Conservation (phyloP, 2,329 filamentous ascomycete species). For the Verticillium nonalfalfae region DNA sequence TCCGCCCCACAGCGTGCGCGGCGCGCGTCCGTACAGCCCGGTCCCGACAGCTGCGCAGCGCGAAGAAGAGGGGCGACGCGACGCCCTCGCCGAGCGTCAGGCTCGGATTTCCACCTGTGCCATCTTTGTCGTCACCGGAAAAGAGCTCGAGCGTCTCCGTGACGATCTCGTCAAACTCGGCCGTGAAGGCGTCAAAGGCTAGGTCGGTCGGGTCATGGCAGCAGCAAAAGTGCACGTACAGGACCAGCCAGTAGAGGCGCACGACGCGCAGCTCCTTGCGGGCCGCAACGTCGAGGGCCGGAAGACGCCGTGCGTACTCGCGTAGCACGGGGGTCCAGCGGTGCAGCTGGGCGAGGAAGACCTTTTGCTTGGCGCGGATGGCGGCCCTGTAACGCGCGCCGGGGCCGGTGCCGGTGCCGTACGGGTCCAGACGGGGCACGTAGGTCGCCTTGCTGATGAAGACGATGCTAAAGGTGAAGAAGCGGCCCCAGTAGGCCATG, state of each 20-base stretch:
- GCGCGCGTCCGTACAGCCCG: slow-evolving; percentile 11
- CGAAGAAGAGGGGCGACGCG: slow-evolving; percentile 7
- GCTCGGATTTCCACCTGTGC: slow-evolving; percentile 1
- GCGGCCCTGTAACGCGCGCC: not conserved
- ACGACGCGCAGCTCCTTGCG: slow-evolving; percentile 8
- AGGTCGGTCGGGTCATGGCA: slow-evolving; percentile 11
- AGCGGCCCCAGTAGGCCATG: slow-evolving; percentile 8
- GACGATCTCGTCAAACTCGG: slow-evolving; percentile 9
- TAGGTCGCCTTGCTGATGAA: slow-evolving; percentile 8
- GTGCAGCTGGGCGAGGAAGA: slow-evolving; percentile 3
- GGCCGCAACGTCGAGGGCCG: not conserved
- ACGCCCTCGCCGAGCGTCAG: slow-evolving; percentile 10
- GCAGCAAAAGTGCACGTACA: slow-evolving; percentile 6
- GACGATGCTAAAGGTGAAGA: slow-evolving; percentile 9
- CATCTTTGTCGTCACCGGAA: not conserved
- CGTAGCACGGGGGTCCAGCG: slow-evolving; percentile 3
- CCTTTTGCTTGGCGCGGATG: not conserved
- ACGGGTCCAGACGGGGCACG: not conserved
- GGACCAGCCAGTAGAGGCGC: slow-evolving; percentile 5
- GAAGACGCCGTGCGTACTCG: not conserved
- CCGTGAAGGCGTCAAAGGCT: slow-evolving; percentile 9
- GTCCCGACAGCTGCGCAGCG: slow-evolving; percentile 11
- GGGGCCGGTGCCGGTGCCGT: not conserved
- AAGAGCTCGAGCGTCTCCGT: slow-evolving; percentile 5
- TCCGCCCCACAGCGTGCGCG: slow-evolving; percentile 2